Evolutionary conservation across 1,284 basidiomycete genomes (phyloP).

Genomic region (Pseudozyma tsukubaensis): DNA sequence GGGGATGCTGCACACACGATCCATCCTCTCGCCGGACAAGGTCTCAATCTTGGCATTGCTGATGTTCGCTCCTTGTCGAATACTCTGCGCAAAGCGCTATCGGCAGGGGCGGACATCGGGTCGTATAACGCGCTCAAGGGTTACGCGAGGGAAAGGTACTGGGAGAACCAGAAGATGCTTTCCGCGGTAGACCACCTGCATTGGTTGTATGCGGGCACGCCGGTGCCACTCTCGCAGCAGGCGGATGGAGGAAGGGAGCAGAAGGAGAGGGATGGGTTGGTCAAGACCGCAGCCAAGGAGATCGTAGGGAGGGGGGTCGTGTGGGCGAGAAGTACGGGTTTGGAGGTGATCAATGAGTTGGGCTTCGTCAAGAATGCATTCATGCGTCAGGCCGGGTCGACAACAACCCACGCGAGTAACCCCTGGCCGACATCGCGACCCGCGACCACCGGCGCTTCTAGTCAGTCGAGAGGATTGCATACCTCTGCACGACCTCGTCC

Average conservation of each 20-base stretch:
- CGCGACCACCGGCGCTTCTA: background rate
- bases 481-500: constrained; percentile 5
- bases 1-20: constrained; percentile 96
- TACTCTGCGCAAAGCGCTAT: constrained; percentile 41
- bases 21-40: constrained; percentile 97
- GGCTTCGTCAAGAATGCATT: constrained; percentile 60
- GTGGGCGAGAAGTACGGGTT: constrained; percentile 64
- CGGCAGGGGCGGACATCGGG: constrained; percentile 61
- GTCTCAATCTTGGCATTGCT: constrained; percentile 89
- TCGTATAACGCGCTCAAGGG: constrained; percentile 54
- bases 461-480: constrained; percentile 4
- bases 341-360: constrained; percentile 67
- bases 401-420: constrained; percentile 11
- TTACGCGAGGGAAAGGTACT: constrained; percentile 62
- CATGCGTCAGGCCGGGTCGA: constrained; percentile 52
- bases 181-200: constrained; percentile 65
- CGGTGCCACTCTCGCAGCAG: constrained; percentile 36
- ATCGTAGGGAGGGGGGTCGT: constrained; percentile 45
- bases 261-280: constrained; percentile 33
- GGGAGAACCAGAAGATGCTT: constrained; percentile 64
- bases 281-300: constrained; percentile 40
- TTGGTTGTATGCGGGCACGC: constrained; percentile 58
- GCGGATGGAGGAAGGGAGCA: constrained; percentile 36
- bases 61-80: constrained; percentile 73
- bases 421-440: constrained; percentile 21